Conservation (phyloP, 1,139 yeast species). For the Saccharomyces hybrid region DNA sequence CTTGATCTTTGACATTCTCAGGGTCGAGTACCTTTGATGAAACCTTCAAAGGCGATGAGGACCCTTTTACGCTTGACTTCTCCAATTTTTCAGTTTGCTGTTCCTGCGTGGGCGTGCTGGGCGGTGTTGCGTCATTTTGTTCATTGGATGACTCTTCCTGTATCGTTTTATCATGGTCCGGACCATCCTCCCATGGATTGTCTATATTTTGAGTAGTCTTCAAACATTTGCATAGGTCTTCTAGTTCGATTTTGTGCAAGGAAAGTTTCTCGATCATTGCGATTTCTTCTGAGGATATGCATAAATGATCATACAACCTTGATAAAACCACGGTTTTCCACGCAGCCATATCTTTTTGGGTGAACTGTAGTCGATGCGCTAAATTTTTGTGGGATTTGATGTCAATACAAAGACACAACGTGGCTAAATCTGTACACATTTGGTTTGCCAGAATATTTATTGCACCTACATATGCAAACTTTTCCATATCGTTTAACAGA, state of each 20-base stretch:
- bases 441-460: constrained; percentile 68
- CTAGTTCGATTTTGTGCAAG: constrained; percentile 70
- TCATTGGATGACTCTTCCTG: background rate
- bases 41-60: constrained; percentile 1
- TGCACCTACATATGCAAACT: constrained; percentile 87
- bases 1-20: constrained; percentile 33
- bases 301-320: constrained; percentile 76
- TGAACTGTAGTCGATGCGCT: constrained; percentile 53
- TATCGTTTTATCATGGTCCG: constrained; percentile 3
- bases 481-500: constrained; percentile 75
- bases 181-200: constrained; percentile 34
- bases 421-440: constrained; percentile 73
- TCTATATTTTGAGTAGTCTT: constrained; percentile 38
- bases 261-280: constrained; percentile 83
- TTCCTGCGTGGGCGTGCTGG: background rate
- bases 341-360: constrained; percentile 73
- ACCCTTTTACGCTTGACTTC: background rate
- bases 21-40: constrained; percentile 29
- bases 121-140: background rate
- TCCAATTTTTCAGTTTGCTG: background rate
- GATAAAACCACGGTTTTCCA: constrained; percentile 77
- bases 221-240: constrained; percentile 60
- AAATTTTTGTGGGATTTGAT: constrained; percentile 39
- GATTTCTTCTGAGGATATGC: constrained; percentile 62
- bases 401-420: constrained; percentile 46